Percentiles rank a stretch among this genome's conserved stretches.
Conservation (phyloP, 257 asterid species). For the Nemophila menziesii region DNA sequence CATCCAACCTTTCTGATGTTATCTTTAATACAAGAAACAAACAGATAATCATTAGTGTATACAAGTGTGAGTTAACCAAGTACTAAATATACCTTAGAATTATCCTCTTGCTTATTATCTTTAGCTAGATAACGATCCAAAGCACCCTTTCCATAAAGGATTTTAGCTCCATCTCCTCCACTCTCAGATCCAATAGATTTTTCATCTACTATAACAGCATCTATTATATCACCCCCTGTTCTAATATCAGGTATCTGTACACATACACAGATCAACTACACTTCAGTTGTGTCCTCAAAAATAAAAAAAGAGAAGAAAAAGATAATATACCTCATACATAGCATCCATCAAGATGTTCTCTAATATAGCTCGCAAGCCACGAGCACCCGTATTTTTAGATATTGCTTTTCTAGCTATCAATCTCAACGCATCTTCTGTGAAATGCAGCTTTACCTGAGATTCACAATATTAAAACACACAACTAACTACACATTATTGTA, state of each 20-base stretch:
- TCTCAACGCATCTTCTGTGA: slow-evolving; percentile 79
- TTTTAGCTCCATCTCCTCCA: slow-evolving; percentile 59
- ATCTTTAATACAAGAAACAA: slow-evolving; percentile 20
- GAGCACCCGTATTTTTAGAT: slow-evolving; percentile 89
- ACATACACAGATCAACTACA: slow-evolving; percentile 2
- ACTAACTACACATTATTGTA: not conserved
- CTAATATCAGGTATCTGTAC: slow-evolving; percentile 87
- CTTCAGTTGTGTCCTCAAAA: slow-evolving; percentile 3
- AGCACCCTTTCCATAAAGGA: slow-evolving; percentile 79
- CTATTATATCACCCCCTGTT: slow-evolving; percentile 74
- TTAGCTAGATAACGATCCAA: slow-evolving; percentile 41
- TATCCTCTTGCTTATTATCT: slow-evolving; percentile 39
- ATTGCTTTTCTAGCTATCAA: slow-evolving; percentile 77
- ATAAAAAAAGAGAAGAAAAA: not conserved
- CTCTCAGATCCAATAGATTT: slow-evolving; percentile 51
- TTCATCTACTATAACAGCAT: slow-evolving; percentile 72
- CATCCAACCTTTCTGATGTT: slow-evolving; percentile 42
- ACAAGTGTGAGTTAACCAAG: not conserved
- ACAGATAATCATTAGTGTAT: not conserved
- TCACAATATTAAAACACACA: not conserved
- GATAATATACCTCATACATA: slow-evolving; percentile 76
- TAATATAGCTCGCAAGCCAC: slow-evolving; percentile 84
- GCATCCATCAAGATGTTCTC: slow-evolving; percentile 92
- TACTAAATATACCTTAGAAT: slow-evolving; percentile 34
- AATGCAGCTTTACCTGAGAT: slow-evolving; percentile 75